Percentiles rank a stretch among this genome's conserved stretches.
phyloP scores from a whole-genome alignment of 495 filamentous ascomycete genomes.

The Aspergillus campestris region DNA sequence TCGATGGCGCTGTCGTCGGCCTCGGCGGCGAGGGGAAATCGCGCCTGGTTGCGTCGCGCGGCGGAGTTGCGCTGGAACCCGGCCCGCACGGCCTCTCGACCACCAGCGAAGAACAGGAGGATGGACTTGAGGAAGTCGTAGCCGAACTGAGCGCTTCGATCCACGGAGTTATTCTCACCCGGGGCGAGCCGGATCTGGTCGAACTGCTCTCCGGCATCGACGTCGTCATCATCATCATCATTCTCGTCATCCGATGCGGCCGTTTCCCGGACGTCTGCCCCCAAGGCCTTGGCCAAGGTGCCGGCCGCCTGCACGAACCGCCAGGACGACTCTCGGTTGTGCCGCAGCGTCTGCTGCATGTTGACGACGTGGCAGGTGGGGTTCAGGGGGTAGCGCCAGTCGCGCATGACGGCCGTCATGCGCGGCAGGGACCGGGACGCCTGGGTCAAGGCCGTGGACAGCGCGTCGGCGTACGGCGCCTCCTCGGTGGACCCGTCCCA shows the following conservation, averaged over 20 bases:
- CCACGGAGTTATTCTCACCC: slow-evolving; percentile 35
- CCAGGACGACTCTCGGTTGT: slow-evolving; percentile 48
- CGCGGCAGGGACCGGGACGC: slow-evolving; percentile 42
- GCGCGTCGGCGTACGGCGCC: slow-evolving; percentile 29
- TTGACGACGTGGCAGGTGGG: slow-evolving; percentile 43
- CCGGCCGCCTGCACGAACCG: slow-evolving; percentile 64
- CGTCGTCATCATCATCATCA: slow-evolving; percentile 20
- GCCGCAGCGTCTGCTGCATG: slow-evolving; percentile 49
- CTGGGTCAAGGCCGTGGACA: slow-evolving; percentile 39
- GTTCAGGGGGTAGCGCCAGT: slow-evolving; percentile 54
- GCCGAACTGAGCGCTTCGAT: slow-evolving; percentile 40
- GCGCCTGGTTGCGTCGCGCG: slow-evolving; percentile 23
- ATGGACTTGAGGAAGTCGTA: slow-evolving; percentile 62
- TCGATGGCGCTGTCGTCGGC: slow-evolving; percentile 45
- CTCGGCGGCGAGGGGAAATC: slow-evolving; percentile 46
- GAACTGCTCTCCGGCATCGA: slow-evolving; percentile 29
- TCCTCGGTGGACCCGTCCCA: slow-evolving; percentile 18
- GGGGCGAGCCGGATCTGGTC: slow-evolving; percentile 37
- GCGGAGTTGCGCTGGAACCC: slow-evolving; percentile 43
- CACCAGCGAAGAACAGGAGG: slow-evolving; percentile 52
- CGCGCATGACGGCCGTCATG: slow-evolving; percentile 47
- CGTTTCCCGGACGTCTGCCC: slow-evolving; percentile 4
- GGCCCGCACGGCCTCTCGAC: slow-evolving; percentile 40
- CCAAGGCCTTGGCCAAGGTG: slow-evolving; percentile 47
- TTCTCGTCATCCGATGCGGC: slow-evolving; percentile 19